Percentiles rank a stretch among this genome's conserved stretches.
These are phyloP conservation scores for Avicennia marina DNA, from an alignment of 257 asterid species.

Conservation along the genomic window DNA sequence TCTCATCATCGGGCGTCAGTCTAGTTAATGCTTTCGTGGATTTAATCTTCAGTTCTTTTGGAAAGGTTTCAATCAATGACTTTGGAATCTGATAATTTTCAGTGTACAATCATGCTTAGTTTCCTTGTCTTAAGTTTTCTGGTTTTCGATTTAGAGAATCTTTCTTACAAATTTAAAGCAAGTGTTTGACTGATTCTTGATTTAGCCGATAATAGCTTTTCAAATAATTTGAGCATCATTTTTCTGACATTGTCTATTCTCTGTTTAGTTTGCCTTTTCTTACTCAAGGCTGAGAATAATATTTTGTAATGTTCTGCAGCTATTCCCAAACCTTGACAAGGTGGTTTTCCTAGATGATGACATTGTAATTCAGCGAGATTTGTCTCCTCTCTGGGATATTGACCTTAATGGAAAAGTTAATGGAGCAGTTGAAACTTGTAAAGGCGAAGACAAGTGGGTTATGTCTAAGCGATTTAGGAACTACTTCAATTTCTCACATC, in stretches of 20 bases:
- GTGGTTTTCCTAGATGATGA: constrained; percentile 76
- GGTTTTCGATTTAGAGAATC: neutral
- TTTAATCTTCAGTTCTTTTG: constrained; percentile 1
- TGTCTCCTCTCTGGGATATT: constrained; percentile 61
- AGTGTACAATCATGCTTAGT: neutral
- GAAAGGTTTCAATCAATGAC: neutral
- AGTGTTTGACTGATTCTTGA: constrained; percentile 1
- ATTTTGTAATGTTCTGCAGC: constrained; percentile 34
- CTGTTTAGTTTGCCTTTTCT: constrained; percentile 2
- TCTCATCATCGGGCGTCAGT: constrained; percentile 6
- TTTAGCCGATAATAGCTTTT: constrained; percentile 2
- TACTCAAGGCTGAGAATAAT: constrained; percentile 15
- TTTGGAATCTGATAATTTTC: constrained; percentile 1
- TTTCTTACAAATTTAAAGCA: neutral
- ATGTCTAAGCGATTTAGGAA: constrained; percentile 67
- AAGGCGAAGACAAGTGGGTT: constrained; percentile 73
- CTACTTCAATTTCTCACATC: constrained; percentile 73
- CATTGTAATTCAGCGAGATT: constrained; percentile 59
- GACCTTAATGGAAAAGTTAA: constrained; percentile 61
- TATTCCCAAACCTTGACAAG: constrained; percentile 64
- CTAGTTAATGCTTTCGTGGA: neutral
- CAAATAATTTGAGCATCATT: neutral
- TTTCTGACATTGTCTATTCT: neutral
- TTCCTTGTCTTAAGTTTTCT: neutral
- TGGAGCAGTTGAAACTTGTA: constrained; percentile 80